Conservation (phyloP, 1,284 basidiomycete species). For the Leccinum subfulvum region DNA sequence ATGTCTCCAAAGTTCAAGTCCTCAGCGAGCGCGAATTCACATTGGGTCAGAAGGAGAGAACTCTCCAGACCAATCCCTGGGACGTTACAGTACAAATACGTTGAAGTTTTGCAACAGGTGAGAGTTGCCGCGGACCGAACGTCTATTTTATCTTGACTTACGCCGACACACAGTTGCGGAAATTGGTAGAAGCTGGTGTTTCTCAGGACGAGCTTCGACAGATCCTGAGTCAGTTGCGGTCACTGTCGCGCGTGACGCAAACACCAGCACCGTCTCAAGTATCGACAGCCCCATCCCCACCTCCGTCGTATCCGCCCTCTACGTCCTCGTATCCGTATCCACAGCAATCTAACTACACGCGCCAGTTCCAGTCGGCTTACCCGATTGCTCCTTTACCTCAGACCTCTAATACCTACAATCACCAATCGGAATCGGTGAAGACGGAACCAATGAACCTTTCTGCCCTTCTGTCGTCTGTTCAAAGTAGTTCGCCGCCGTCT, state of each 20-base stretch:
- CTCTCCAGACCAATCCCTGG: conserved; percentile 62
- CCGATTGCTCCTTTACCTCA: conserved; percentile 15
- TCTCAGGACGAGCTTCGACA: conserved; percentile 79
- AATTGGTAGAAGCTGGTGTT: conserved; percentile 75
- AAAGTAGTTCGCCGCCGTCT: conserved; percentile 26
- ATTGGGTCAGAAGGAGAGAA: conserved; percentile 71
- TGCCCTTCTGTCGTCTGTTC: conserved; percentile 27
- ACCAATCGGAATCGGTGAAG: conserved; percentile 28
- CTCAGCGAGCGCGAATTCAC: conserved; percentile 79
- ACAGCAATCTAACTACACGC: conserved; percentile 28
- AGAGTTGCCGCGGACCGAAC: conserved; percentile 18
- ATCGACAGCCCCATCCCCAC: conserved; percentile 15
- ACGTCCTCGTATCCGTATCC: conserved; percentile 32
- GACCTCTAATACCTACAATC: conserved; percentile 19
- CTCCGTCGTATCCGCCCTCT: conserved; percentile 32
- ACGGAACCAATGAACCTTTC: conserved; percentile 32
- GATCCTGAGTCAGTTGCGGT: conserved; percentile 75
- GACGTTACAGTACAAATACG: conserved; percentile 61
- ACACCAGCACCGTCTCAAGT: conserved; percentile 38
- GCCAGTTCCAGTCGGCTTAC: conserved; percentile 23
- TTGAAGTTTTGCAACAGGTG: conserved; percentile 74
- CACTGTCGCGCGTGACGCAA: conserved; percentile 50
- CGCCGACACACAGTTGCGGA: conserved; percentile 56
- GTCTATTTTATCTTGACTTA: conserved; percentile 11
- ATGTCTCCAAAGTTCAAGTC: conserved; percentile 71